phyloP scores from a whole-genome alignment of 805 yeast genomes.

The Saccharomyces kudriavzevii region DNA sequence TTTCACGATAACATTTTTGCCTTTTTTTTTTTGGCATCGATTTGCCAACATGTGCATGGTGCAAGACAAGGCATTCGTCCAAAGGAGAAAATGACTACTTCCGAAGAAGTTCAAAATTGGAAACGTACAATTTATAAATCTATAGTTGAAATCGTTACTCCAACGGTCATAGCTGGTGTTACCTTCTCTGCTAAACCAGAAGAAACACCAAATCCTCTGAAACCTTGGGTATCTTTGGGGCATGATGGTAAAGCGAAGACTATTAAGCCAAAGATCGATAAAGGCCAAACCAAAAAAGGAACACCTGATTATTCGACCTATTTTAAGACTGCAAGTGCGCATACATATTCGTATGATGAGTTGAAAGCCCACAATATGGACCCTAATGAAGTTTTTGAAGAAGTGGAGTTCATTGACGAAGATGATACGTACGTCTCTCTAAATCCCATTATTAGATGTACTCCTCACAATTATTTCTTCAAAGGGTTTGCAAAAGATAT shows the following conservation, averaged over 20 bases:
- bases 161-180: conserved; percentile 52
- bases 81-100: conserved; percentile 30
- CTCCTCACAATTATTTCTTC: conserved; percentile 63
- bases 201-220: conserved; percentile 50
- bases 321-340: conserved; percentile 62
- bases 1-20: not conserved
- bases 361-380: conserved; percentile 68
- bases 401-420: conserved; percentile 51
- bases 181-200: conserved; percentile 42
- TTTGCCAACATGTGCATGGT: conserved; percentile 4
- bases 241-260: conserved; percentile 77
- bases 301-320: conserved; percentile 69
- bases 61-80: conserved; percentile 30
- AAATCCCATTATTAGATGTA: conserved; percentile 78
- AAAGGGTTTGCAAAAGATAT: conserved; percentile 52
- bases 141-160: conserved; percentile 57
- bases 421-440: conserved; percentile 64
- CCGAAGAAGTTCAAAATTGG: conserved; percentile 56
- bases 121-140: conserved; percentile 56
- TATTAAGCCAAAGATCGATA: conserved; percentile 63
- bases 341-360: conserved; percentile 49
- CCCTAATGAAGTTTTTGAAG: conserved; percentile 49
- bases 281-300: conserved; percentile 58
- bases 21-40: not conserved
- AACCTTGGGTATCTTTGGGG: conserved; percentile 74